Base-by-base conservation (phyloP, 75 land plant species). In the Sequoia sempervirens region DNA sequence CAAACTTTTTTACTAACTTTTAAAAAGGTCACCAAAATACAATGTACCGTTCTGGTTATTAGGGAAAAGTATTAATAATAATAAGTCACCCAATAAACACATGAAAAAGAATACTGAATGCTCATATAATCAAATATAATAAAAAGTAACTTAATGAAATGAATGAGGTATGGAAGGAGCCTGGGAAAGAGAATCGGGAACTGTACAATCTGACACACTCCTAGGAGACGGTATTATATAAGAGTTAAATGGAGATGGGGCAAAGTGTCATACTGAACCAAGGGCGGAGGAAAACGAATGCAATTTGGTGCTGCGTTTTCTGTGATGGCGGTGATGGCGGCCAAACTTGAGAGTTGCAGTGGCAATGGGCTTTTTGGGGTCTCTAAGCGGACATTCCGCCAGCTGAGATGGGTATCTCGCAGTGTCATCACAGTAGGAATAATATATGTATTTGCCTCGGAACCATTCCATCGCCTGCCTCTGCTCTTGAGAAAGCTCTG, bases 341-440 rank as follows among this genome's bases (percentile, higher is more conserved):
- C 47, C 52, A 9, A 52, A 81, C 37, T 17, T 52, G 61, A 81
- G 23, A 32, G 18, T n/a, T 5, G 56, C 82, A 13, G 82, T 54
- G 37, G 82, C 82, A 0, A 81, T 81, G 17, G 46, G 46, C 40
- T 81, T 81, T 0, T 30, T 15, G 36, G 64, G 82, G 12, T 52
- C 40, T 20, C 82, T 81, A 0, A 38, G 38, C 8, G 82, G 82
- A 36, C 82, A 81, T 30, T 81, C 82, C 2, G 38, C 5, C 34
- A 52, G 82, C 46, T 26, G 28, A 10, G 9, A 1, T 0, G 82
- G 82, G 18, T 81, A 81, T 14, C 82, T 28, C 0, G 32, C 82
- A 32, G 8, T 13, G 30, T 81, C 82, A 4, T 81, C 82, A 6
- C 82, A 81, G 82, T 81, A 81, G 30, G 82, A 81, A 52, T 81